Percentiles rank a stretch among this genome's conserved stretches.
phyloP scores from a whole-genome alignment of 1,284 basidiomycete species.

The Sutorius eximius region DNA sequence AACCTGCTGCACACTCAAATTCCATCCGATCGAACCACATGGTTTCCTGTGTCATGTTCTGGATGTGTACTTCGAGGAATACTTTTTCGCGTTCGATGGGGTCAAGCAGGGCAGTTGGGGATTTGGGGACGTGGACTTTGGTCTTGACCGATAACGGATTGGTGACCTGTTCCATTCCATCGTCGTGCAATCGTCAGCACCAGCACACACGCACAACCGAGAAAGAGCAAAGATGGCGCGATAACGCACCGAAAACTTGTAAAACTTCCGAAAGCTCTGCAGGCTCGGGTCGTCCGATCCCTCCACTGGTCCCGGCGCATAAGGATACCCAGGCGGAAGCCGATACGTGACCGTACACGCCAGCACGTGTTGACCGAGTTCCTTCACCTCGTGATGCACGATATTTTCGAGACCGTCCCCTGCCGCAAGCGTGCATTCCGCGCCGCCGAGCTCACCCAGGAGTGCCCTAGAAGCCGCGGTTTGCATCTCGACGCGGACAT shows the following conservation, averaged over 20 bases:
- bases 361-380: slow-evolving; percentile 79
- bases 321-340: slow-evolving; percentile 54
- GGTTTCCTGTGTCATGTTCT: slow-evolving; percentile 76
- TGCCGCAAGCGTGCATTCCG: slow-evolving; percentile 43
- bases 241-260: slow-evolving; percentile 78
- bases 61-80: slow-evolving; percentile 86
- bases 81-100: slow-evolving; percentile 69
- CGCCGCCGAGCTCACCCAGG: slow-evolving; percentile 63
- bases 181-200: not conserved
- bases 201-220: not conserved
- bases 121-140: slow-evolving; percentile 74
- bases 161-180: slow-evolving; percentile 55
- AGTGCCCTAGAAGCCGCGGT: slow-evolving; percentile 63
- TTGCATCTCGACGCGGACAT: slow-evolving; percentile 73
- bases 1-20: slow-evolving; percentile 72
- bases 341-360: slow-evolving; percentile 74
- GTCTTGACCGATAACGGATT: slow-evolving; percentile 90
- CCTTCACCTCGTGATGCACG: slow-evolving; percentile 79
- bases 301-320: slow-evolving; percentile 45
- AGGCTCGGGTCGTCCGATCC: slow-evolving; percentile 56
- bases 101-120: slow-evolving; percentile 67
- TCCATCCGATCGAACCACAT: slow-evolving; percentile 76
- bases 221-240: not conserved
- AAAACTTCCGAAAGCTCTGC: slow-evolving; percentile 82
- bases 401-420: slow-evolving; percentile 64